A percentile compares a stretch with the other conserved stretches of the same genome.
These are phyloP conservation scores for Ophiocordyceps camponoti-rufipedis DNA, from an alignment of 2,329 filamentous ascomycete genomes.

Conservation along the genomic window DNA sequence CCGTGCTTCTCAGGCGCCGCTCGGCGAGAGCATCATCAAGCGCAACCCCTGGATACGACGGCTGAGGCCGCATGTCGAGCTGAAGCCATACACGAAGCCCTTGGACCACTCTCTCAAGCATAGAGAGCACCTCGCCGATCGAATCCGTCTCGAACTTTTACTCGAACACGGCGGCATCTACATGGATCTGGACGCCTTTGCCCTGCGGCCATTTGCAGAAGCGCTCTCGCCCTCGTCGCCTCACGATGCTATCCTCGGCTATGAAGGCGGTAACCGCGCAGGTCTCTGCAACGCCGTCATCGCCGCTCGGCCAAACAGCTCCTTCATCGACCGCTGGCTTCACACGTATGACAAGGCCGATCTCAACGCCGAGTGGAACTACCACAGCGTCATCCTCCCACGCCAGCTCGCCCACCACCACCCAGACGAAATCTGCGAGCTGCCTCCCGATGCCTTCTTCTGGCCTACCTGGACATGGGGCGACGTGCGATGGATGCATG, in stretches of 20 bases:
- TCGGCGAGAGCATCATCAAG: neutral
- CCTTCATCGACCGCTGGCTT: constrained; percentile 4
- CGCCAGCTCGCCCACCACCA: constrained; percentile 1
- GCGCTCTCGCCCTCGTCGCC: constrained; percentile 2
- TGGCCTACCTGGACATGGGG: constrained; percentile 5
- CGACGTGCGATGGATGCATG: constrained; percentile 6
- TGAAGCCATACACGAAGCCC: constrained; percentile 1
- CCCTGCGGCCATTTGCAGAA: constrained; percentile 2
- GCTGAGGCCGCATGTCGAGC: constrained; percentile 1
- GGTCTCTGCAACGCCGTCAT: constrained; percentile 5
- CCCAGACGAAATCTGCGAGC: constrained; percentile 2
- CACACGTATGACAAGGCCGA: constrained; percentile 1
- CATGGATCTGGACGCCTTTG: constrained; percentile 4
- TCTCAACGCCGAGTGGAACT: constrained; percentile 1
- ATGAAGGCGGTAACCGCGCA: constrained; percentile 4
- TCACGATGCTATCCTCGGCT: constrained; percentile 3
- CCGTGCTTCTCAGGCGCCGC: neutral
- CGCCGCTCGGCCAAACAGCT: constrained; percentile 4
- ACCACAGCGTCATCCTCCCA: constrained; percentile 3
- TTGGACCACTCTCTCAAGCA: neutral
- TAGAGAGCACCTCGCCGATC: constrained; percentile 2
- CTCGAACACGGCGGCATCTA: constrained; percentile 4
- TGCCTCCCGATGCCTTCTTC: constrained; percentile 5
- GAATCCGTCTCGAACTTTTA: constrained; percentile 3
- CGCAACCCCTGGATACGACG: constrained; percentile 4